Evolutionary conservation across 2,329 filamentous ascomycete species (phyloP).

Genomic region (Endoconidiophora polonica): DNA sequence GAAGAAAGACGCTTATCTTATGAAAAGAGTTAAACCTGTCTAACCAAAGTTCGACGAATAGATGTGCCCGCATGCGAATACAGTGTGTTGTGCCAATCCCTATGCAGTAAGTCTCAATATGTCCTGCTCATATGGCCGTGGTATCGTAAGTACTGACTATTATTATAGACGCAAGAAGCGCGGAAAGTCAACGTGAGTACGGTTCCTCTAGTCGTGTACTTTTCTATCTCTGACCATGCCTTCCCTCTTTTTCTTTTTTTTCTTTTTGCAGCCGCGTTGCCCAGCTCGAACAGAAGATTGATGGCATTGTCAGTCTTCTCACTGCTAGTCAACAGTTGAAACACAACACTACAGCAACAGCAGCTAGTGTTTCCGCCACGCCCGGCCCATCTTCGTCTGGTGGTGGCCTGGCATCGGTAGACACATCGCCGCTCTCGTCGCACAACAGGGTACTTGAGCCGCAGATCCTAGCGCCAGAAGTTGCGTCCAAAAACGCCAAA

Average conservation of each 20-base stretch:
- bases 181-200: conserved; percentile 22
- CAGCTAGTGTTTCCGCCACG: not conserved
- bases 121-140: not conserved
- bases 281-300: conserved; percentile 24
- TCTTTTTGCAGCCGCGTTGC: conserved; percentile 20
- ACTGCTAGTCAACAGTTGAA: conserved; percentile 6
- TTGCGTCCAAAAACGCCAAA: not conserved
- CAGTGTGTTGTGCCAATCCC: conserved; percentile 21
- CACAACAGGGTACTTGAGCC: not conserved
- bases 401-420: not conserved
- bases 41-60: conserved; percentile 10
- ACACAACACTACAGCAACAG: not conserved
- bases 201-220: no score
- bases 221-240: not conserved
- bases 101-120: conserved; percentile 15
- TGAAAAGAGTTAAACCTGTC: no score
- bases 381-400: not conserved
- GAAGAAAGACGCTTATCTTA: no score
- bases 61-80: conserved; percentile 22
- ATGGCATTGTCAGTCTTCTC: conserved; percentile 20
- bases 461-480: not conserved
- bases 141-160: not conserved
- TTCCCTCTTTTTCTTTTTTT: not conserved
- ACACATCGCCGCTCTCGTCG: not conserved
- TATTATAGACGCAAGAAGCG: conserved; percentile 18